Evolutionary conservation across 257 asterid species (phyloP).

Genomic region (Schizonepeta tenuifolia): DNA sequence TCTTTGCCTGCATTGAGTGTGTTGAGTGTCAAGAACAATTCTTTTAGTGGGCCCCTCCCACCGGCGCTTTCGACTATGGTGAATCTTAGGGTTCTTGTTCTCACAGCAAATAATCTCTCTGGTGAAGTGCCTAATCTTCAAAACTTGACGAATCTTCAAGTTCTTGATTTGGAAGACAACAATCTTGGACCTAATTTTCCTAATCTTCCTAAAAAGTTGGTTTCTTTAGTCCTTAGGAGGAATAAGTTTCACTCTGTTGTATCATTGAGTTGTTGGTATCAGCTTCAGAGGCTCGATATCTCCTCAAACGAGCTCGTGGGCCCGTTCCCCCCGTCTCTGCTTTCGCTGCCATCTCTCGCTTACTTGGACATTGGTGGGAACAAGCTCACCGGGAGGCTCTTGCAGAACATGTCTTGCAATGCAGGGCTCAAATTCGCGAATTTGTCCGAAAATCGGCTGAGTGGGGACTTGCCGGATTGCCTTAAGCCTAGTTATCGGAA

Average conservation of each 20-base stretch:
- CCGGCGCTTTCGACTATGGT: conserved; percentile 43
- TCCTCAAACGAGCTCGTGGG: conserved; percentile 66
- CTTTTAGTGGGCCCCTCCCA: conserved; percentile 61
- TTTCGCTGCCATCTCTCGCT: conserved; percentile 61
- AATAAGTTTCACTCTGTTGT: conserved; percentile 61
- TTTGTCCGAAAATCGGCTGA: conserved; percentile 62
- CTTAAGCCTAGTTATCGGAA: conserved; percentile 27
- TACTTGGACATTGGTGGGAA: conserved; percentile 74
- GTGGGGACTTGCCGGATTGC: conserved; percentile 83
- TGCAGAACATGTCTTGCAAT: conserved; percentile 61
- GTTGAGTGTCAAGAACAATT: conserved; percentile 75
- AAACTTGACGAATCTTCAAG: conserved; percentile 66
- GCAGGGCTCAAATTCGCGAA: conserved; percentile 51
- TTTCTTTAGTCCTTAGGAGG: conserved; percentile 60
- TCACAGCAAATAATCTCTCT: conserved; percentile 59
- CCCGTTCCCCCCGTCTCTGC: conserved; percentile 48
- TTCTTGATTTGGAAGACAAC: conserved; percentile 69
- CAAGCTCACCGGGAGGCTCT: conserved; percentile 69
- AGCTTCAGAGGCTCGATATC: conserved; percentile 63
- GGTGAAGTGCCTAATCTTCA: conserved; percentile 58
- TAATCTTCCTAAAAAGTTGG: conserved; percentile 54
- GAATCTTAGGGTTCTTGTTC: conserved; percentile 55
- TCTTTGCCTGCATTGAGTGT: conserved; percentile 55
- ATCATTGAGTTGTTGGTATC: conserved; percentile 58
- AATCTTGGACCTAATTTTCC: conserved; percentile 76